Evolutionary conservation across 1,284 basidiomycete species (phyloP).

Genomic region (Pascua sp.): DNA sequence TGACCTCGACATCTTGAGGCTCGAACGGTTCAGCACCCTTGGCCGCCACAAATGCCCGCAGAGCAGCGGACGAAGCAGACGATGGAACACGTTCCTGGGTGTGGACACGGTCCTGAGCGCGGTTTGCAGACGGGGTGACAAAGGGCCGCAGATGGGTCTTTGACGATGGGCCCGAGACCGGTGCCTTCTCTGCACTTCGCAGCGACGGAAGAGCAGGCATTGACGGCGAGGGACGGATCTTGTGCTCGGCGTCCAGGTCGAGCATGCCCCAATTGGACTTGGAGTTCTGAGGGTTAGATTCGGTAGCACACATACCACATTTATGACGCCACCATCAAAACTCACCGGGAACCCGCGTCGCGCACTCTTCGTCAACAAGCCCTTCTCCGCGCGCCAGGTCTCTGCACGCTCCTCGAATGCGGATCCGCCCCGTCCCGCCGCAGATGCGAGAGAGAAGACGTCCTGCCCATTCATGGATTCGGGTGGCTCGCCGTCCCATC

Average conservation of each 20-base stretch:
- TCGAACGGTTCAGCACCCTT: slow-evolving; percentile 29
- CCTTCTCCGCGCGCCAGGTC: slow-evolving; percentile 23
- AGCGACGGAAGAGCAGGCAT: slow-evolving; percentile 3
- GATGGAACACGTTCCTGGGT: neutral
- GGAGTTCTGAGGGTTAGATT: neutral
- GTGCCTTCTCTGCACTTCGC: neutral
- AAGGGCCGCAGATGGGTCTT: neutral
- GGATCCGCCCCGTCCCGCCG: slow-evolving; percentile 25
- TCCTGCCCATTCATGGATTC: slow-evolving; percentile 29
- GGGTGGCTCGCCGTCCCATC: slow-evolving; percentile 37
- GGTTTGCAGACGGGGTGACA: slow-evolving; percentile 1
- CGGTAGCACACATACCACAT: neutral
- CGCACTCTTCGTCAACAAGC: neutral
- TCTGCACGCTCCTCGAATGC: slow-evolving; percentile 31
- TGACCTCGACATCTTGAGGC: slow-evolving; percentile 30
- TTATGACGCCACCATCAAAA: neutral
- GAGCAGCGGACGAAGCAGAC: slow-evolving; percentile 22
- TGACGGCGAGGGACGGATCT: slow-evolving; percentile 10
- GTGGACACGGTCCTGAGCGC: neutral
- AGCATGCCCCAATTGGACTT: slow-evolving; percentile 9
- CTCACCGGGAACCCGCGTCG: slow-evolving; percentile 1
- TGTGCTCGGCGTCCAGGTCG: slow-evolving; percentile 1
- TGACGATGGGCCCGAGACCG: neutral
- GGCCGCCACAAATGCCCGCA: slow-evolving; percentile 34
- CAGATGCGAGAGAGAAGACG: slow-evolving; percentile 34